Evolutionary conservation across 2,329 filamentous ascomycete species (phyloP).

Genomic region (Fusarium protoensiforme): DNA sequence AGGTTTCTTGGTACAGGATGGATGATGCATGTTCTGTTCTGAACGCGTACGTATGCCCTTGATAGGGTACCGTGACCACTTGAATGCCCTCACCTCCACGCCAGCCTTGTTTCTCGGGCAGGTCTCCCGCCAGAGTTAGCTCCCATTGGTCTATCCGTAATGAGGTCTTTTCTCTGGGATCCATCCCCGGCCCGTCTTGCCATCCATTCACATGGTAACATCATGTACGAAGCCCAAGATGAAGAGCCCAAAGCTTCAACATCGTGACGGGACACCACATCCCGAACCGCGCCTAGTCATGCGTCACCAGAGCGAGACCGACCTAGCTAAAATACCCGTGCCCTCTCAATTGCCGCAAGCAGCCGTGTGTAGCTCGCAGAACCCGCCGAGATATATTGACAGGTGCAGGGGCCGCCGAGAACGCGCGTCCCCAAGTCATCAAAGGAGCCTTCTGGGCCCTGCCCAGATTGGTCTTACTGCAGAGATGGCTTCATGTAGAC

Average conservation of each 20-base stretch:
- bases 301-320: not conserved
- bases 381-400: constrained; percentile 20
- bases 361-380: constrained; percentile 10
- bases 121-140: not conserved
- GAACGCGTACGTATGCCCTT: constrained; percentile 25
- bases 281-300: not conserved
- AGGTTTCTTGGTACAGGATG: constrained; percentile 9
- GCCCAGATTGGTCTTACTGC: constrained; percentile 1
- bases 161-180: not conserved
- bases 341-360: not conserved
- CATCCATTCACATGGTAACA: not conserved
- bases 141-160: not conserved
- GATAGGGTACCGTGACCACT: constrained; percentile 2
- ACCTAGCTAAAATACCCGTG: not conserved
- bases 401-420: constrained; percentile 22
- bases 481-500: constrained; percentile 14
- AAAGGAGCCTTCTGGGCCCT: not conserved
- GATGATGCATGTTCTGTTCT: constrained; percentile 5
- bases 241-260: not conserved
- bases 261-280: not conserved
- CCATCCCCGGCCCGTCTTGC: not conserved
- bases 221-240: not conserved
- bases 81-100: constrained; percentile 5
- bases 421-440: constrained; percentile 35
- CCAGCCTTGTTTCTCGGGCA: not conserved